These are phyloP conservation scores for Dichomitus squalens DNA, from an alignment of 1,284 basidiomycete genomes.

Conservation along the genomic window DNA sequence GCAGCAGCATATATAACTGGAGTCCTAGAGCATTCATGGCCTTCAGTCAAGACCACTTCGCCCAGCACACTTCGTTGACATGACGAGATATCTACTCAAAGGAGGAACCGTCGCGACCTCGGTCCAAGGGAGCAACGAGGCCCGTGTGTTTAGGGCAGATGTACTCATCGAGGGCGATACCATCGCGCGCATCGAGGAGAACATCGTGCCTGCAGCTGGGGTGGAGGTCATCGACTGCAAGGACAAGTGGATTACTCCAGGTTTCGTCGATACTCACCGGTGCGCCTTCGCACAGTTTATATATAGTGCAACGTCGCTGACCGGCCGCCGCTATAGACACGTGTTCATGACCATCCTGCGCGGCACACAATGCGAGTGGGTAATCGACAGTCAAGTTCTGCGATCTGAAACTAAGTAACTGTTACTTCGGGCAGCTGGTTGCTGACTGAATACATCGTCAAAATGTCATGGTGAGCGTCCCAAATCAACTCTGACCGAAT, in stretches of 20 bases:
- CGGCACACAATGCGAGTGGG: conserved; percentile 34
- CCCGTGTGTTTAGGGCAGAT: conserved; percentile 30
- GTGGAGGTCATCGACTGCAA: conserved; percentile 32
- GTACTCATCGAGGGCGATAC: conserved; percentile 31
- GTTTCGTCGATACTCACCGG: conserved; percentile 37
- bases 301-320: not conserved
- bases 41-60: no score
- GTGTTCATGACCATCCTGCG: conserved; percentile 35
- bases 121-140: conserved; percentile 22
- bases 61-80: not conserved
- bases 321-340: conserved; percentile 23
- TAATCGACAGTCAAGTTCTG: not conserved
- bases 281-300: conserved; percentile 4
- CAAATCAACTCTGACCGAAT: not conserved
- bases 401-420: not conserved
- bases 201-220: conserved; percentile 24
- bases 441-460: conserved; percentile 34
- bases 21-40: no score
- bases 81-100: conserved; percentile 30
- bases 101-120: conserved; percentile 33
- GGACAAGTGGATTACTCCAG: conserved; percentile 37
- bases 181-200: conserved; percentile 29
- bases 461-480: conserved; percentile 29
- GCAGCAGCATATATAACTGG: no score
- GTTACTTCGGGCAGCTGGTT: conserved; percentile 26